Evolutionary conservation across 371 early-diverging fungal genomes (phyloP), one percentile per base, ranked within the genome.

Genomic region (Mortierella polycephala): DNA sequence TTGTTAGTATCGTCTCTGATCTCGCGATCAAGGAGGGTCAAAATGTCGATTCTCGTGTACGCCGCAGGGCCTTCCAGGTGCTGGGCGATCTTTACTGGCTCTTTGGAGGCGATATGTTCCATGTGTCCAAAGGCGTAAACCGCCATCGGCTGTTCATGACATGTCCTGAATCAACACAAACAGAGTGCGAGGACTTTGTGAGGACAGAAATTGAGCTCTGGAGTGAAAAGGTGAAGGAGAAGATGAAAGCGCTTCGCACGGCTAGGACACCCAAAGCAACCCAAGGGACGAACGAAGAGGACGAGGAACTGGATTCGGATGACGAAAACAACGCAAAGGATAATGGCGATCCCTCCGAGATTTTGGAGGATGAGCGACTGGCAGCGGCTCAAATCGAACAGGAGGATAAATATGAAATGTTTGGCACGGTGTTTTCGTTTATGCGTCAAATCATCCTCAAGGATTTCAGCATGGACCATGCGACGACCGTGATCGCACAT

Each of bases 11-110:
- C 1, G 81, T 84, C 5, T 54, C 73, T 1, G 73, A 71, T 7
- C 72, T 87, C 73, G 77, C 81, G 45, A 71, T 68, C 41, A 80
- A 71, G 49, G 82, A 82, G 7, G 47, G 39, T n/a, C 55, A 53
- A 14, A 54, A 60, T 42, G 49, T 64, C n/a, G 68, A 72, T 50
- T 23, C 58, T 11, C 21, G 67, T 37, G 65, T 69, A 14, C 67
- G 68, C 18, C 71, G 72, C 30, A 70, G 84, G 82, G 83, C 87
- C 12, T 87, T 87, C 66, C 84, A 83, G 41, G 75, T 81, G 41
- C 42, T 88, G 30, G 82, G 88, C 9, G 88, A 88, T 60, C 60
- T 87, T 0, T 86, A 87, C 64, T 88, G 88, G 88, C 64, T 90
- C 7, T 88, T 89, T 71, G 82, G 84, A 2, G 85, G 85, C 18